phyloP scores from a whole-genome alignment of 768 basidiomycete genomes.

The Polyporus arcularius region DNA sequence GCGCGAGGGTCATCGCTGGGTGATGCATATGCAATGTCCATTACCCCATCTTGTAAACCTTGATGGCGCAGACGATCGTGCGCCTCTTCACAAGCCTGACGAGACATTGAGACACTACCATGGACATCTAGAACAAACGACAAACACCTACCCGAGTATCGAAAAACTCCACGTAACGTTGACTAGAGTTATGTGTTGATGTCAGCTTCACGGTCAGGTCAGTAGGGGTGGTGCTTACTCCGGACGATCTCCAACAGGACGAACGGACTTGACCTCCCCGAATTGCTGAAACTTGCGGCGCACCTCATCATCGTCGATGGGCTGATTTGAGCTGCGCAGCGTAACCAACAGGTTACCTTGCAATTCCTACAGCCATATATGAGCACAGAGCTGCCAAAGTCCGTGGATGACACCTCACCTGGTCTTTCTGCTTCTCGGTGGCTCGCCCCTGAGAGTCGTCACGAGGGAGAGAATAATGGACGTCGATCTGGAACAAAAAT shows the following conservation, averaged over 20 bases:
- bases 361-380: constrained; percentile 49
- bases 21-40: constrained; percentile 89
- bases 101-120: constrained; percentile 12
- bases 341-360: constrained; percentile 87
- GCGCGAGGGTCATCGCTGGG: constrained; percentile 58
- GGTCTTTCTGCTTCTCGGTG: constrained; percentile 81
- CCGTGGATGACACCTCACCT: constrained; percentile 45
- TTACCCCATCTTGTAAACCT: constrained; percentile 78
- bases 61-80: constrained; percentile 80
- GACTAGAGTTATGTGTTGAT: constrained; percentile 46
- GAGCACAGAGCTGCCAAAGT: background rate
- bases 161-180: constrained; percentile 91
- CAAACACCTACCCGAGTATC: constrained; percentile 70
- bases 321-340: constrained; percentile 68
- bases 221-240: constrained; percentile 45
- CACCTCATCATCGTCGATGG: constrained; percentile 84
- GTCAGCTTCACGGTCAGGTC: background rate
- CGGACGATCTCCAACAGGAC: constrained; percentile 59
- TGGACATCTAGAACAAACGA: background rate
- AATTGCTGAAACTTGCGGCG: constrained; percentile 84
- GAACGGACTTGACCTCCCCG: constrained; percentile 86
- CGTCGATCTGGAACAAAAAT: constrained; percentile 75
- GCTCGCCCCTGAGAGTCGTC: constrained; percentile 58
- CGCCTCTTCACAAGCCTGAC: constrained; percentile 74
- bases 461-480: constrained; percentile 94